Conservation (phyloP, 1,284 basidiomycete genomes). For the Gomphus bonarii region DNA sequence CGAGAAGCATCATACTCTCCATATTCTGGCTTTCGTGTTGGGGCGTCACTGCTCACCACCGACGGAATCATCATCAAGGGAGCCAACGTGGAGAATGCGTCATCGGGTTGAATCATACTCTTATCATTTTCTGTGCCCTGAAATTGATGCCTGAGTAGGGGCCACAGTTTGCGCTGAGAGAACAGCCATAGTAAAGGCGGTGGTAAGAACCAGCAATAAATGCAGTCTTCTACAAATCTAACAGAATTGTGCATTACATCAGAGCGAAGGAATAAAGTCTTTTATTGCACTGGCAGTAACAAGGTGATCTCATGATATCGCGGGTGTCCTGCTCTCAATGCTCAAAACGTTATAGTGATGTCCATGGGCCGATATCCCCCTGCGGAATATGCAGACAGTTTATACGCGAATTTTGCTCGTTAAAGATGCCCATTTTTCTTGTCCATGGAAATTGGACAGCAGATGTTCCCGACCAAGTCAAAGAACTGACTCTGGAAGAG, state of each 20-base stretch:
- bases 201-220: conserved; percentile 39
- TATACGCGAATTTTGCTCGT: conserved; percentile 79
- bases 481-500: conserved; percentile 55
- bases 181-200: conserved; percentile 79
- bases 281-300: conserved; percentile 70
- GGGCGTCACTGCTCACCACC: conserved; percentile 66
- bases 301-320: conserved; percentile 33
- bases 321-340: conserved; percentile 6
- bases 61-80: conserved; percentile 72
- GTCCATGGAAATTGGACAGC: conserved; percentile 58
- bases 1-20: conserved; percentile 52
- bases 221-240: neutral
- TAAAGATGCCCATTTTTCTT: conserved; percentile 69
- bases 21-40: conserved; percentile 86
- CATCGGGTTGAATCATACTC: conserved; percentile 48
- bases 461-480: conserved; percentile 23
- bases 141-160: conserved; percentile 29
- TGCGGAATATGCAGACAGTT: conserved; percentile 92
- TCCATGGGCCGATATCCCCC: conserved; percentile 57
- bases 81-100: conserved; percentile 86
- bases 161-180: conserved; percentile 82
- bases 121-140: too few relatives aligned
- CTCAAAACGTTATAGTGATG: conserved; percentile 36
- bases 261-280: conserved; percentile 66
- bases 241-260: conserved; percentile 6